These are phyloP conservation scores for Nigrospora oryzae DNA, from an alignment of 2,329 filamentous ascomycete genomes.

Conservation along the genomic window DNA sequence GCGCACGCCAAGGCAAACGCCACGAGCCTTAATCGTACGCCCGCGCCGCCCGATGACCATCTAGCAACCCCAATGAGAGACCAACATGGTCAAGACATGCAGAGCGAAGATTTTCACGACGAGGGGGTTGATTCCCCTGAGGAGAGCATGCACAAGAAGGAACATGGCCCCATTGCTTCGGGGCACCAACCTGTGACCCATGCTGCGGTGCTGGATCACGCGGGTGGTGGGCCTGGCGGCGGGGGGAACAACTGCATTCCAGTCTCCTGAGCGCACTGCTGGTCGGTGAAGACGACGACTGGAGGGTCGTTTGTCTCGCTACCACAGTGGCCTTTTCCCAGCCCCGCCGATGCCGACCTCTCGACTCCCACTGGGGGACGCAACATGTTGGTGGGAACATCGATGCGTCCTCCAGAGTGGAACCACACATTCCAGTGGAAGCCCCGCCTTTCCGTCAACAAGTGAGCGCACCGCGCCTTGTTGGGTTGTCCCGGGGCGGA, in stretches of 20 bases:
- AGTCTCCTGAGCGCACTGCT: too few species aligned
- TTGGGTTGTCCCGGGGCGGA: too few species aligned
- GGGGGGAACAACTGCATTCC: neutral
- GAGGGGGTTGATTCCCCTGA: slow-evolving; percentile 26
- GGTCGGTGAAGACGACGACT: too few species aligned
- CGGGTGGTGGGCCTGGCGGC: neutral
- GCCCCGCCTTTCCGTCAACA: too few species aligned
- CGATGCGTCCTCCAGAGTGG: neutral
- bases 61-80: slow-evolving; percentile 10
- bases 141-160: slow-evolving; percentile 20
- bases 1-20: slow-evolving; percentile 39
- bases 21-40: slow-evolving; percentile 14
- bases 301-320: too few species aligned
- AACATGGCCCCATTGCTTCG: slow-evolving; percentile 10
- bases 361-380: neutral
- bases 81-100: slow-evolving; percentile 12
- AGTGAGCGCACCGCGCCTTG: too few species aligned
- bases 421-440: too few species aligned
- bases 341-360: too few species aligned
- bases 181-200: slow-evolving; percentile 2
- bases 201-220: neutral
- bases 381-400: neutral
- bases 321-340: too few species aligned
- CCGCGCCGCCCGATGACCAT: slow-evolving; percentile 9
- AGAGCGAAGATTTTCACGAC: slow-evolving; percentile 27